Base-by-base conservation (phyloP, 106 monocot species). In the Dioscorea alata region DNA sequence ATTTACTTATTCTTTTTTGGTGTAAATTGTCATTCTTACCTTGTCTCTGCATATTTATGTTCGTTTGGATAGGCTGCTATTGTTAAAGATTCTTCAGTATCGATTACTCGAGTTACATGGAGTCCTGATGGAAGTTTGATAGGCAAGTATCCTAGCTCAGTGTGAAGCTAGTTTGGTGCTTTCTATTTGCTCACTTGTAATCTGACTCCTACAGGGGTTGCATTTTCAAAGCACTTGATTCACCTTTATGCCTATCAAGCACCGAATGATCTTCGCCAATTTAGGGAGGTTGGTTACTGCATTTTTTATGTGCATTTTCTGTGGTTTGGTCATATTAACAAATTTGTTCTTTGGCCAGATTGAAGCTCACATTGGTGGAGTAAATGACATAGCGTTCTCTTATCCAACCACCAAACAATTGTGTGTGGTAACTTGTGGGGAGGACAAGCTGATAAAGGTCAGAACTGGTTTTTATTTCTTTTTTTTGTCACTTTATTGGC, bases 371-470 rank as follows among this genome's bases (percentile, higher is more conserved):
- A 48, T 65, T 57, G 90, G 90, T 48, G 74, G 70, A 78, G 90
- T 90, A 23, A 90, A 90, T 81, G 90, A 90, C 81, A 86, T 90
- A 73, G 90, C 83, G 51, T 86, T 83, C 63, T 76, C 83, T 65
- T 78, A 73, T 68, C 83, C 81, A 49, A 86, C 74, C 19, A 86
- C 74, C 19, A 86, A 83, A 23, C 74, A 81, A 65, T 23, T 72
- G 18, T 90, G 83, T 72, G 77, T 90, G 16, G 82, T 85, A 0
- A 85, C 85, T 56, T 90, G 89, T 78, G 89, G 89, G 70, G 85
- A 90, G 75, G 89, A 90, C 72, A 90, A 85, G 63, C 68, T 80
- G 23, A 85, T 85, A 69, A 90, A 85, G 80, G 89, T 78, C 17
- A 69, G 52, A 14, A 14, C 10, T 10, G 51, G 51, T 2, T 19